Base-by-base conservation (phyloP, 768 basidiomycete species). In the Inosperma sp. region DNA sequence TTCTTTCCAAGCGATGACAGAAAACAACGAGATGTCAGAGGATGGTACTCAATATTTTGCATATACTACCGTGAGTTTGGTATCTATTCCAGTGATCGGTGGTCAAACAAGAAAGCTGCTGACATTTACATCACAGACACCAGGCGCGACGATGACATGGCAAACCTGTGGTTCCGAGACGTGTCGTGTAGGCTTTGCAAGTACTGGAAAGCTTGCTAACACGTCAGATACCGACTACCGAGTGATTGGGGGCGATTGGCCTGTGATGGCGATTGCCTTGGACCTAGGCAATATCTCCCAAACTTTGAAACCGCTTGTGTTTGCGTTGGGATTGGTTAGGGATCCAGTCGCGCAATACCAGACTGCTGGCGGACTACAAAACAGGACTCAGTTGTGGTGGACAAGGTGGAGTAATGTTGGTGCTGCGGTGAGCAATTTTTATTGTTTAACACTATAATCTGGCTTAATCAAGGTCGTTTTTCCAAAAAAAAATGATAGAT, bases 191-290 rank as follows among this genome's bases (percentile, higher is more conserved):
- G 17, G 65, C 19, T 78, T 76, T 57, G 67, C 71, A 53, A 66
- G 63, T 41, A 59, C 67, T 29, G 72, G 73, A 10, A 53, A 46
- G 13, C 68, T 80, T 23, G 54, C 58, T 17, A 73, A 74, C 53
- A 67, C 68, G 1, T 57, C 62, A 5, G 76, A 79, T 49, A 66
- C 64, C 13, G 60, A 65, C 26, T 78, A 72, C 60, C 71, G 77
- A 26, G 22, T 26, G 17, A 65, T 70, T 4, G 69, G 77, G 9
- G 48, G 48, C 35, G n/a, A 25, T 27, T 39, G 40, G 69, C 76
- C 77, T 19, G 76, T 79, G 16, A 70, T 82, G 53, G 76, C 72
- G 2, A 70, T 77, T 47, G 68, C 77, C 0, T 62, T 76, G 12
- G 71, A 80, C 55, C 65, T 80, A 7, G 78, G 77, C 10, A 67